These are phyloP conservation scores for Pichia sp. DNA, from an alignment of 1,139 yeast genomes.

Conservation along the genomic window DNA sequence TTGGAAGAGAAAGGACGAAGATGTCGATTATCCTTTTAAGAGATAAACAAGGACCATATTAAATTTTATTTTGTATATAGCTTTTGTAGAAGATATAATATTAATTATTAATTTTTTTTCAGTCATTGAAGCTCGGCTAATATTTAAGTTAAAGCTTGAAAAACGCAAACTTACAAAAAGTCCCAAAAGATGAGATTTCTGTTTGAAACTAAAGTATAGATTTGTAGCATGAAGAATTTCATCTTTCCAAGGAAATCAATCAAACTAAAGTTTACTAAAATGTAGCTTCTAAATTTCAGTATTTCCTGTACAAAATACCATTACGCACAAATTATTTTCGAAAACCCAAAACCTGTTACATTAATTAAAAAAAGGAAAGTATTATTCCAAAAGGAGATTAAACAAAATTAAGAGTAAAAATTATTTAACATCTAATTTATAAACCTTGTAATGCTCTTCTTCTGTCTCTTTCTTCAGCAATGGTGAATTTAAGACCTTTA, in stretches of 20 bases:
- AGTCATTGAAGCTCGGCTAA: not conserved
- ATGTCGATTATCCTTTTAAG: constrained; percentile 77
- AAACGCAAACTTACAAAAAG: no score
- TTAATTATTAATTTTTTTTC: not conserved
- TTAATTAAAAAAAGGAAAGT: constrained; percentile 10
- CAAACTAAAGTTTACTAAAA: no score
- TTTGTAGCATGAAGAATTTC: no score
- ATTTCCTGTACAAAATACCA: no score
- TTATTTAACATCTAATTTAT: constrained; percentile 20
- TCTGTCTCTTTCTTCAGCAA: constrained; percentile 99
- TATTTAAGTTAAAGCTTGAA: no score
- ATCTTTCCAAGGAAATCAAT: no score
- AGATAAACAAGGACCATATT: constrained; percentile 11
- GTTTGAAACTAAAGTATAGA: no score
- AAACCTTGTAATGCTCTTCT: constrained; percentile 69
- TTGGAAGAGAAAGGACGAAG: constrained; percentile 83
- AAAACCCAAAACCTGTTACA: constrained; percentile 10
- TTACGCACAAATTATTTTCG: not conserved
- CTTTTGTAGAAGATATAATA: constrained; percentile 1
- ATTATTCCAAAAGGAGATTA: constrained; percentile 5
- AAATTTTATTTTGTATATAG: not conserved
- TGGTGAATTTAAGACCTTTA: constrained; percentile 97
- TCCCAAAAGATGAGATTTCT: no score
- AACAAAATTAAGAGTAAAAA: constrained; percentile 9
- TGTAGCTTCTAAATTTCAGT: no score